A percentile compares a stretch with the other conserved stretches of the same genome.
These are phyloP conservation scores for Ormosia semicastrata DNA, from an alignment of 306 rosid species.

Conservation along the genomic window DNA sequence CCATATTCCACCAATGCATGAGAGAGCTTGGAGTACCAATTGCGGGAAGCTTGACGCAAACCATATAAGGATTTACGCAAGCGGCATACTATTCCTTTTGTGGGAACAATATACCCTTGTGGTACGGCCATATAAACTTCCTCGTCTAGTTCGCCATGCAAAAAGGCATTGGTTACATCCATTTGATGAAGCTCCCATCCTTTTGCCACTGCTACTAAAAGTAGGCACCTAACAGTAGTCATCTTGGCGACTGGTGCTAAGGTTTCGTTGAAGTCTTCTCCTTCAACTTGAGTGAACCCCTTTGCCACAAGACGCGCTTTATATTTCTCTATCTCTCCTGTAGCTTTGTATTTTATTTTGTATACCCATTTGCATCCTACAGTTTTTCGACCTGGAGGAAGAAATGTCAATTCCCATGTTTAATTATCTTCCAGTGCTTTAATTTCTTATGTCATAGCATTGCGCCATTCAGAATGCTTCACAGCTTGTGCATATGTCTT, in stretches of 20 bases:
- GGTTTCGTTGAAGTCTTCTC: background rate
- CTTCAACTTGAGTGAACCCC: background rate
- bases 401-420: too few species aligned
- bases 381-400: too few species aligned
- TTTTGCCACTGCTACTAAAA: background rate
- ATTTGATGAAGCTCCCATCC: background rate
- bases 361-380: too few species aligned
- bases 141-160: background rate
- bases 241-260: background rate
- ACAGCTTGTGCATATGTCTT: too few species aligned
- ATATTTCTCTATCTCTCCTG: background rate
- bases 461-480: too few species aligned
- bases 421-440: too few species aligned
- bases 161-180: background rate
- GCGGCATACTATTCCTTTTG: background rate
- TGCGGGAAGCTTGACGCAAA: background rate
- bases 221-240: background rate
- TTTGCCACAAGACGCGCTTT: background rate
- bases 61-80: background rate
- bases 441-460: too few species aligned
- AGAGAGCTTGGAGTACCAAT: background rate
- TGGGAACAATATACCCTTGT: background rate
- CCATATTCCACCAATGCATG: background rate
- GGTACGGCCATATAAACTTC: background rate
- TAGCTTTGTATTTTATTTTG: background rate